Evolutionary conservation across 2,329 filamentous ascomycete genomes (phyloP).

Genomic region (Atkinsonella hypoxylon): DNA sequence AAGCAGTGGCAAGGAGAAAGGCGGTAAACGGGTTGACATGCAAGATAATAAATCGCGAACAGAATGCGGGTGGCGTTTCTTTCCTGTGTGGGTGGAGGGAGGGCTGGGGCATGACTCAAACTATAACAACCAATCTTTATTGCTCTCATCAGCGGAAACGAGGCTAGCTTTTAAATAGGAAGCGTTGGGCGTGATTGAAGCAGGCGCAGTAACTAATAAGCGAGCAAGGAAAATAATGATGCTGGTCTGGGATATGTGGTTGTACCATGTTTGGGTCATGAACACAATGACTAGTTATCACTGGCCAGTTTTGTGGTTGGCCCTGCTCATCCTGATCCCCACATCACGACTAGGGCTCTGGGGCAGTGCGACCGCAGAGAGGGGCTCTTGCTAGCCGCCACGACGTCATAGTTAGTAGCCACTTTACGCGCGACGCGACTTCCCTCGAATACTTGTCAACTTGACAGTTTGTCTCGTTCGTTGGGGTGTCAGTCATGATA

Average conservation of each 20-base stretch:
- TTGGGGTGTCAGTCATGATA: too few relatives aligned
- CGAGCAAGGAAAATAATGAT: too few relatives aligned
- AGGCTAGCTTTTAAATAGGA: not conserved
- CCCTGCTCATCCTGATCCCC: too few relatives aligned
- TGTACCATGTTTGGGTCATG: too few relatives aligned
- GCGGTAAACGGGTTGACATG: not conserved
- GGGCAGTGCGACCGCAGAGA: too few relatives aligned
- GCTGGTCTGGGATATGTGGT: too few relatives aligned
- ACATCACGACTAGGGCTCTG: too few relatives aligned
- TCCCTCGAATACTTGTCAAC: too few relatives aligned
- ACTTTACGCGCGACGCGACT: not conserved
- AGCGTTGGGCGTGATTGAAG: too few relatives aligned
- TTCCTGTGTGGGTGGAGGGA: not conserved
- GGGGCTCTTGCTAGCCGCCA: not conserved
- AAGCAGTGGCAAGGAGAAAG: not conserved
- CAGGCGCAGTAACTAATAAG: too few relatives aligned
- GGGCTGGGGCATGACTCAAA: constrained; percentile 1
- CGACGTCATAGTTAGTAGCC: not conserved
- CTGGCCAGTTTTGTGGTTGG: too few relatives aligned
- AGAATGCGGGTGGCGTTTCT: not conserved
- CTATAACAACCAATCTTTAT: not conserved
- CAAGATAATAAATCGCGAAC: not conserved
- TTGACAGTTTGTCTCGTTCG: not conserved
- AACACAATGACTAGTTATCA: too few relatives aligned
- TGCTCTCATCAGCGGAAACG: not conserved